Evolutionary conservation across 179 eudicot species (phyloP).

Genomic region (Camellia oleifera): DNA sequence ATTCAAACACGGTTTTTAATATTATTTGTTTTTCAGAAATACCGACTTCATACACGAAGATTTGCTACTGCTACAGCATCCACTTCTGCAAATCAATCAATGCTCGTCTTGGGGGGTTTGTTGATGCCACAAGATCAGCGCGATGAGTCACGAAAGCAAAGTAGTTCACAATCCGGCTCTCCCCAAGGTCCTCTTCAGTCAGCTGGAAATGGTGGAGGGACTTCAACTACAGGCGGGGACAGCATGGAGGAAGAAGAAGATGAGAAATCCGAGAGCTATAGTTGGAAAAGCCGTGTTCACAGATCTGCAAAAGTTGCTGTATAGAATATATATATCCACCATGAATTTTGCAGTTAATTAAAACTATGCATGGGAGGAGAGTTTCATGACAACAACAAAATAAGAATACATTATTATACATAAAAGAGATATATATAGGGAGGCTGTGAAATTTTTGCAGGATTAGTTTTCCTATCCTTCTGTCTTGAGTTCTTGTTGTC

Average conservation of each 20-base stretch:
- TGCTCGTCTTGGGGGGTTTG: conserved; percentile 21
- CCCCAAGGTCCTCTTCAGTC: conserved; percentile 64
- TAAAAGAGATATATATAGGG: conserved; percentile 18
- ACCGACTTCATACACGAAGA: conserved; percentile 64
- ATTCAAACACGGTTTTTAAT: neutral
- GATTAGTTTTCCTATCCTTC: conserved; percentile 34
- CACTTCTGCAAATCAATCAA: conserved; percentile 19
- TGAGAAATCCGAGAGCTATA: conserved; percentile 48
- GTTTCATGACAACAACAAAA: conserved; percentile 6
- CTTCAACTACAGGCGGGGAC: conserved; percentile 43
- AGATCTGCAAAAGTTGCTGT: conserved; percentile 32
- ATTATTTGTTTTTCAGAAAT: conserved; percentile 43
- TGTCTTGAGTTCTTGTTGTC: conserved; percentile 22
- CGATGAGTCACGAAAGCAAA: conserved; percentile 41
- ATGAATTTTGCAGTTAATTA: conserved; percentile 48
- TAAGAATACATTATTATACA: conserved; percentile 17
- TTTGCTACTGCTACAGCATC: conserved; percentile 25
- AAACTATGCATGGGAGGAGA: conserved; percentile 23
- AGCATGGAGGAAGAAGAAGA: conserved; percentile 63
- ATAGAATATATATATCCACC: conserved; percentile 37
- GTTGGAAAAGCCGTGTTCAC: conserved; percentile 43
- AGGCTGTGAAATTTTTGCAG: conserved; percentile 53
- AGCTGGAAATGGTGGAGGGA: conserved; percentile 31
- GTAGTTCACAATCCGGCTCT: conserved; percentile 51
- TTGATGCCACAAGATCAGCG: conserved; percentile 31